Conservation (phyloP, 805 yeast genomes). For the Kazachstania viticola region DNA sequence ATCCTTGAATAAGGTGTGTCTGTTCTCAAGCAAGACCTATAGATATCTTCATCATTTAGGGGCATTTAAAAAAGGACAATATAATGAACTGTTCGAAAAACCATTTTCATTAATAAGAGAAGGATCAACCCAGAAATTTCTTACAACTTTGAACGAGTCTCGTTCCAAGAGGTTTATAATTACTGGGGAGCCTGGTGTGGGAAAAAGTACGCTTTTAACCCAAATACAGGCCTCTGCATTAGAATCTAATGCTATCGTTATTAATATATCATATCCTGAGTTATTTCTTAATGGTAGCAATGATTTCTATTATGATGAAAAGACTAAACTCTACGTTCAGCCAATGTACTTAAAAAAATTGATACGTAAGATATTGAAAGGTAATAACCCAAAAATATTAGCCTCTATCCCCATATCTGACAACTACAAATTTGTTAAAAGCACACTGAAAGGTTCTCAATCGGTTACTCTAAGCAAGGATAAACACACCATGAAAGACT, state of each 20-base stretch:
- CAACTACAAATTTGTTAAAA: slow-evolving; percentile 26
- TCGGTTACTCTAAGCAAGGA: slow-evolving; percentile 17
- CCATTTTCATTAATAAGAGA: slow-evolving; percentile 51
- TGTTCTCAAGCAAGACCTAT: slow-evolving; percentile 33
- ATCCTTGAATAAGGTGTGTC: slow-evolving; percentile 24
- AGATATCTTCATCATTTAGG: slow-evolving; percentile 42
- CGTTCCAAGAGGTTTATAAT: slow-evolving; percentile 41
- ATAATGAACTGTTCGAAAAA: slow-evolving; percentile 48
- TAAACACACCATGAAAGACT: slow-evolving; percentile 33
- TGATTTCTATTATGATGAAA: slow-evolving; percentile 49
- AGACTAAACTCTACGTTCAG: slow-evolving; percentile 47
- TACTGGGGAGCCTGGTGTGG: slow-evolving; percentile 66
- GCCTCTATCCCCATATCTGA: slow-evolving; percentile 26
- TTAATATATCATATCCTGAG: slow-evolving; percentile 56
- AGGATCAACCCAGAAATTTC: slow-evolving; percentile 32
- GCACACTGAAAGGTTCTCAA: slow-evolving; percentile 22
- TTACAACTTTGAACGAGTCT: slow-evolving; percentile 18
- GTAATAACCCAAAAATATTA: slow-evolving; percentile 33
- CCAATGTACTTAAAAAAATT: slow-evolving; percentile 64
- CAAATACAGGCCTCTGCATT: slow-evolving; percentile 34
- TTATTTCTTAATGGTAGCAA: slow-evolving; percentile 58
- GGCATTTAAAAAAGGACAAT: slow-evolving; percentile 56
- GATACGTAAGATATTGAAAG: slow-evolving; percentile 38
- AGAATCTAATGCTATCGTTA: slow-evolving; percentile 43
- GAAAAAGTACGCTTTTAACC: slow-evolving; percentile 62